Evolutionary conservation across 1,139 yeast species (phyloP), one percentile per base, ranked within the genome.

Genomic region (Nakaseomyces bracarensis): DNA sequence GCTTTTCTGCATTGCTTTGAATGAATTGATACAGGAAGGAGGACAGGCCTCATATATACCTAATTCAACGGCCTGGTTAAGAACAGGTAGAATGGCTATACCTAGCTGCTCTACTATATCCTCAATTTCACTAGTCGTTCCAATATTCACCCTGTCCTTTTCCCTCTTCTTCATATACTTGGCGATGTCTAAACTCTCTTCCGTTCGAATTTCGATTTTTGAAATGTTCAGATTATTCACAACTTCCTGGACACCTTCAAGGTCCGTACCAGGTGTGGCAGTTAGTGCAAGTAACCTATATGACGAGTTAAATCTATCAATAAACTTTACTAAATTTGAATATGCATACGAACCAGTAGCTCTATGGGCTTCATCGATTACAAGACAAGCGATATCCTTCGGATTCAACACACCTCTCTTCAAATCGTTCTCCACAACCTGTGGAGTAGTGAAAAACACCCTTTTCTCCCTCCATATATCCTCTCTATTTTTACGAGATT

Each of bases 291-390:
- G 62, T 0, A 87, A 69, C 38, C 98, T 68, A 52, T 77, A 82
- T 1, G 86, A 77, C 0, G 71, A 64, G 53, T 80, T 82, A 55
- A 77, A 79, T 43, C 86, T 63, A 25, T 70, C 68, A 34, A 89
- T 59, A 52, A 75, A 79, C 47, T 76, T 70, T 3, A 84, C 85
- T 13, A 91, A 91, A 46, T 83, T 82, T 41, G 82, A 82, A 54
- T 91, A 91, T 0, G 97, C 83, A 58, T 87, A 89, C 43, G 84
- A 82, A 0, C 96, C 96, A 39, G 82, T 79, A 0, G 96, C 86
- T 39, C 96, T 68, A 62, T 93, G 99, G 0, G 98, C 98, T 66
- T 93, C 99, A 64, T 93, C 99, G 29, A 93, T 71, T 1, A 93
- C 91, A 39, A 93, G 55, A 44, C 94, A 74, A 0, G 77, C 82